Conservation (phyloP, 768 basidiomycete genomes). For the Suillus ampliporus region DNA sequence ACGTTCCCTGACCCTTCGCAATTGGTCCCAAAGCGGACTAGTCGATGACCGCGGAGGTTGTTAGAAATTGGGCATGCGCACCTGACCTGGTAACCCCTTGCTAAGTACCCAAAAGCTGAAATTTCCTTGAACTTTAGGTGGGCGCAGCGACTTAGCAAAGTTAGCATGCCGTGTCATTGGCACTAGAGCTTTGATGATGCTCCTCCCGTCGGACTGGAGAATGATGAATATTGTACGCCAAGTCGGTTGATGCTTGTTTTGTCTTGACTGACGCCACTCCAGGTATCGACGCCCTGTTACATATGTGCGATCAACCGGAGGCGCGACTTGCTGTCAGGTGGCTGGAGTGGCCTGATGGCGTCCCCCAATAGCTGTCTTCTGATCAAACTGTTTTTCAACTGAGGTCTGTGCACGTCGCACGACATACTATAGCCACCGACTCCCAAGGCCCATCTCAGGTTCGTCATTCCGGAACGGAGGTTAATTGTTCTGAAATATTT, state of each 20-base stretch:
- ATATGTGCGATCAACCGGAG: not conserved
- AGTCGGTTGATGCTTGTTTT: not conserved
- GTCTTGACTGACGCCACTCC: not conserved
- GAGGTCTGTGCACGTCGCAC: not conserved
- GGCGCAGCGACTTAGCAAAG: not conserved
- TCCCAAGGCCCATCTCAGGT: not conserved
- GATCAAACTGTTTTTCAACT: not conserved
- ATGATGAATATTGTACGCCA: not conserved
- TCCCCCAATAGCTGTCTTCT: not conserved
- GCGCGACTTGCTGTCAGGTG: not conserved
- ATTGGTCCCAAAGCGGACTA: not conserved
- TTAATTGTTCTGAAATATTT: not conserved
- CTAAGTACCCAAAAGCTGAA: not conserved
- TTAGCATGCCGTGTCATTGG: not conserved
- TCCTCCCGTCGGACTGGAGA: not conserved
- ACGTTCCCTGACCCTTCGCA: not conserved
- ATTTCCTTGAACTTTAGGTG: not conserved
- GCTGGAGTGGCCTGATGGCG: not conserved
- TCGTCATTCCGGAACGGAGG: not conserved
- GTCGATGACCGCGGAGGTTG: not conserved
- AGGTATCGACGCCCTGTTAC: too few species aligned
- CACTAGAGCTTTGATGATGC: not conserved
- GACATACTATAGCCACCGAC: not conserved
- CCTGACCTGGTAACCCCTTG: constrained; percentile 4
- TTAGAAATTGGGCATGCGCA: not conserved